Evolutionary conservation across 2,329 filamentous ascomycete genomes (phyloP), one percentile per base, ranked within the genome.

Genomic region (Cladosporium halotolerans): DNA sequence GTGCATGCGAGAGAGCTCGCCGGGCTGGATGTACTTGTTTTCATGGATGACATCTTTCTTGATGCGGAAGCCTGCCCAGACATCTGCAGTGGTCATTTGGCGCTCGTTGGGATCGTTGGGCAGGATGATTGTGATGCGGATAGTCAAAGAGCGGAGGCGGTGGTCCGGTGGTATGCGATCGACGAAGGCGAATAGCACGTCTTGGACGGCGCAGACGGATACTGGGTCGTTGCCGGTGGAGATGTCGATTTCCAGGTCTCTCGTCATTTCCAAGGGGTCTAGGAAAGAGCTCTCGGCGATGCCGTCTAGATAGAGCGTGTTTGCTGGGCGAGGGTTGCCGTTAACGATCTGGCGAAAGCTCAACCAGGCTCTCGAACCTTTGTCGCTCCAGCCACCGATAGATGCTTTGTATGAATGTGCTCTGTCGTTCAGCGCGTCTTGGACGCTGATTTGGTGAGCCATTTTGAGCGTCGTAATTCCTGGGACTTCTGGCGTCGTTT

Each of bases 1-100:
- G 16, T 50, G 47, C 38, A 41, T 41, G 14, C 47, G 39, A 5
- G 39, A 50, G 23, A 50, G 39, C 11, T 50, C 38, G 19, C 47
- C 39, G n/a, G 47, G 47, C 11, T 50, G 38, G 4, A 50, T 36
- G n/a, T 2, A 8, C 5, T 41, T 42, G 11, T 34, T 42, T 9
- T 50, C 47, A 28, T 28, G 13, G 3, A 50, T 43, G 16, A 42
- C 19, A 4, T 41, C 28, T 11, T 4, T 8, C 11, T 33, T 16
- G 9, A 19, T 9, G 3, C 19, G 13, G 11, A 10, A 1, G 9
- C 10, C n/a, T 16, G 10, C n/a, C 47, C 47, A 50, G 2, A 50
- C 16, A 16, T 50, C 47, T 9, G 47, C 40, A 3, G 40, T 28
- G 9, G 23, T 5, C 28, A 34, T 32, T 5, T 31, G 9, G 3